Conservation (phyloP, 2,329 filamentous ascomycete species). For the Colletotrichum eremochloae region DNA sequence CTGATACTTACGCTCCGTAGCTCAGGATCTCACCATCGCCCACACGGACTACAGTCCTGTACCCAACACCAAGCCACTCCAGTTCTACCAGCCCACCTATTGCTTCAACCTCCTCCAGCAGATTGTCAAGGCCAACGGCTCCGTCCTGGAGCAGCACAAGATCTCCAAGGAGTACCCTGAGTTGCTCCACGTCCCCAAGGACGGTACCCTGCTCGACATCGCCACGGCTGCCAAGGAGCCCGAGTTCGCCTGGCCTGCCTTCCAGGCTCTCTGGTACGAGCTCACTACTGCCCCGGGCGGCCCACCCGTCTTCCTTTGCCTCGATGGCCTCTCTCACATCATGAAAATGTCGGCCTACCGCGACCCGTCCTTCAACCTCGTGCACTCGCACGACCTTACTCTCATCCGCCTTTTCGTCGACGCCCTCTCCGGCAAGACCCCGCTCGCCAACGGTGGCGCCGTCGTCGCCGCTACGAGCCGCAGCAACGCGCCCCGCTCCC, state of each 20-base stretch:
- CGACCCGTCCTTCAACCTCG: slow-evolving; percentile 74
- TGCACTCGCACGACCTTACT: slow-evolving; percentile 89
- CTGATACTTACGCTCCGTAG: slow-evolving; percentile 57
- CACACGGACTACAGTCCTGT: slow-evolving; percentile 85
- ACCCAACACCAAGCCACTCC: slow-evolving; percentile 66
- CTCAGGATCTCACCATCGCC: slow-evolving; percentile 83
- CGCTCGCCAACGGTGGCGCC: slow-evolving; percentile 80
- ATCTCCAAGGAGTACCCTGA: slow-evolving; percentile 61
- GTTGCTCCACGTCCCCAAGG: slow-evolving; percentile 71
- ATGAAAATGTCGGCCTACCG: slow-evolving; percentile 86
- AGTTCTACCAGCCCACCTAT: slow-evolving; percentile 85
- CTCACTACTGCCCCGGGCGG: slow-evolving; percentile 67
- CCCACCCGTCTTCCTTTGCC: slow-evolving; percentile 75
- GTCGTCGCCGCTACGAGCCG: slow-evolving; percentile 80
- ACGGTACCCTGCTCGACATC: slow-evolving; percentile 76
- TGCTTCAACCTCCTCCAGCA: slow-evolving; percentile 79
- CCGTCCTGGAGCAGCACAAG: slow-evolving; percentile 68
- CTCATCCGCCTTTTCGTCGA: slow-evolving; percentile 82
- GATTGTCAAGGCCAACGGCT: slow-evolving; percentile 79
- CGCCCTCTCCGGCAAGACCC: slow-evolving; percentile 72
- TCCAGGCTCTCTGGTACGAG: slow-evolving; percentile 85
- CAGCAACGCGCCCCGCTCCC: slow-evolving; percentile 75
- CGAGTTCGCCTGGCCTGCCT: slow-evolving; percentile 84
- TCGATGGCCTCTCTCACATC: slow-evolving; percentile 86
- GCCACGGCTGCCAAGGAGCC: slow-evolving; percentile 79